phyloP scores from a whole-genome alignment of 2,329 filamentous ascomycete genomes.

The Lanzia echinophila region DNA sequence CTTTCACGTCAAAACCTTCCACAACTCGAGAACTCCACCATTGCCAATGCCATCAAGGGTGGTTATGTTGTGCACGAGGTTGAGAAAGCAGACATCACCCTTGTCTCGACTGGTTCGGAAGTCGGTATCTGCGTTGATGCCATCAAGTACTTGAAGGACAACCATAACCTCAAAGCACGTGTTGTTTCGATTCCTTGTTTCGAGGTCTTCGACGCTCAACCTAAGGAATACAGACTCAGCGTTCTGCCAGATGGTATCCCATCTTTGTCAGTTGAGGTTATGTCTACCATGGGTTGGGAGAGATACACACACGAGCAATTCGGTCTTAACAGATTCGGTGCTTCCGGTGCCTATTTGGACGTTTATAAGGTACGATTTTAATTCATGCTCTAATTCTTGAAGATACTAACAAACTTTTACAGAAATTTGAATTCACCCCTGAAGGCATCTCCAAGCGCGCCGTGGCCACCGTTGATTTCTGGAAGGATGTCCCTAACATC shows the following conservation, averaged over 20 bases:
- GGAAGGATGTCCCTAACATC: conserved; percentile 85
- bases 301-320: conserved; percentile 99
- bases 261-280: conserved; percentile 88
- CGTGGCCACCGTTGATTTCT: conserved; percentile 88
- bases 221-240: conserved; percentile 89
- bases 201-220: conserved; percentile 91
- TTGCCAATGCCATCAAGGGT: conserved; percentile 88
- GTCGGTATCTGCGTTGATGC: conserved; percentile 90
- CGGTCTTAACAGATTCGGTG: conserved; percentile 97
- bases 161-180: conserved; percentile 80
- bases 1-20: conserved; percentile 97
- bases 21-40: conserved; percentile 88
- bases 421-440: conserved; percentile 99
- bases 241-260: conserved; percentile 93
- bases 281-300: conserved; percentile 98
- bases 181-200: conserved; percentile 95
- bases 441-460: conserved; percentile 96
- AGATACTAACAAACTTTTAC: conserved; percentile 35
- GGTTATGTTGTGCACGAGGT: conserved; percentile 86
- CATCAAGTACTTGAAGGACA: conserved; percentile 82
- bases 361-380: conserved; percentile 72
- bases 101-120: conserved; percentile 94
- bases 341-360: conserved; percentile 93
- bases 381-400: conserved; percentile 13
- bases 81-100: conserved; percentile 75